These are phyloP conservation scores for Cryptococcus maquisensis DNA, from an alignment of 1,284 basidiomycete species.

Conservation along the genomic window DNA sequence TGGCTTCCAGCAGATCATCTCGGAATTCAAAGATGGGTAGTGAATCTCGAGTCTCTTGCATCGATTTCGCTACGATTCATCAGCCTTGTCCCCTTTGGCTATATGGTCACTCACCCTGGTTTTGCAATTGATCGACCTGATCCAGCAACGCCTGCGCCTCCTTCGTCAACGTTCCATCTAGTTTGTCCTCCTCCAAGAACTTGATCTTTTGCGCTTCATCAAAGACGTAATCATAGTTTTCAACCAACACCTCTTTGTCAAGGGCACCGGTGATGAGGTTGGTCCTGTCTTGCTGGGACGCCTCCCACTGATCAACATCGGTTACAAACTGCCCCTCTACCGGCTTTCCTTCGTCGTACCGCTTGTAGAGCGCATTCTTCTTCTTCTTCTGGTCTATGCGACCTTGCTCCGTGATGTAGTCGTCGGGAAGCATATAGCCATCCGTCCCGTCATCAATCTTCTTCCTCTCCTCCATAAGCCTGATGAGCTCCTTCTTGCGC, in stretches of 20 bases:
- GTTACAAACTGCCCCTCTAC: slow-evolving; percentile 84
- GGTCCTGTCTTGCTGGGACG: slow-evolving; percentile 81
- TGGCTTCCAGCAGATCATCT: slow-evolving; percentile 79
- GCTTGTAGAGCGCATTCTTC: slow-evolving; percentile 84
- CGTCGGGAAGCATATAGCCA: slow-evolving; percentile 90
- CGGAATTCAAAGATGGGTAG: slow-evolving; percentile 85
- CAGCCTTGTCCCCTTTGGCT: not conserved
- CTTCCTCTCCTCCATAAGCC: slow-evolving; percentile 86
- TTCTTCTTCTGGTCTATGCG: slow-evolving; percentile 97
- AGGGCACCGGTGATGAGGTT: slow-evolving; percentile 82
- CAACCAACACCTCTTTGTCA: slow-evolving; percentile 75
- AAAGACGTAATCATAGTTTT: slow-evolving; percentile 93
- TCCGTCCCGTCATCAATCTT: slow-evolving; percentile 91
- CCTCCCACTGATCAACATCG: slow-evolving; percentile 95
- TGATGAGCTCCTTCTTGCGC: slow-evolving; percentile 86
- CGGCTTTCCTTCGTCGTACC: slow-evolving; percentile 78
- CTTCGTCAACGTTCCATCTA: slow-evolving; percentile 75
- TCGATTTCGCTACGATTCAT: slow-evolving; percentile 64
- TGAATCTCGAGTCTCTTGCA: slow-evolving; percentile 86
- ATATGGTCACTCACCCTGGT: slow-evolving; percentile 61
- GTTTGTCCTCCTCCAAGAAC: slow-evolving; percentile 80
- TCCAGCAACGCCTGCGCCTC: slow-evolving; percentile 79
- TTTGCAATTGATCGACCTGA: slow-evolving; percentile 88
- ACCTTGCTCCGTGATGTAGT: slow-evolving; percentile 98
- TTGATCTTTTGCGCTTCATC: slow-evolving; percentile 96